Base-by-base conservation (phyloP, 352 stramenopile species). In the Globisporangium paddicum region DNA sequence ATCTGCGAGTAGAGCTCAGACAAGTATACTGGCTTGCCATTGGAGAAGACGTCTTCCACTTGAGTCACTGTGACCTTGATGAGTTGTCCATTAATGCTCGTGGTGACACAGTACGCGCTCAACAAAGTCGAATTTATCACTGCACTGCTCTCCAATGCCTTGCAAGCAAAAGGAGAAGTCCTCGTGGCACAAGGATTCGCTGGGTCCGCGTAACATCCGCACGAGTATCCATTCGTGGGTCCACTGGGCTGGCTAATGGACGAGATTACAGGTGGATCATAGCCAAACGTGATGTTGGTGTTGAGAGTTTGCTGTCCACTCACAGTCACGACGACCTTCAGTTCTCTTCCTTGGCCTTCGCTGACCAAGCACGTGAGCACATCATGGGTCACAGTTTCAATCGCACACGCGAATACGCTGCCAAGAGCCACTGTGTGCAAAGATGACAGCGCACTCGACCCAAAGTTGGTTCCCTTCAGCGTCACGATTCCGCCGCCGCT, bases 191-290 rank as follows among this genome's bases (percentile, higher is more conserved):
- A 87, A 0, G 73, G 71, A 28, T 61, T 64, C 16, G 71, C 63
- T 16, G 71, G 56, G 51, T 84, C 64, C 14, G 26, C 53, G 28
- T 63, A 40, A 38, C 77, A 87, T 30, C 54, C 68, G 38, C 77
- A 87, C 28, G 75, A 68, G 40, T 86, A 86, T 2, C 77, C 77
- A 35, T 75, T 66, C 0, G 75, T 87, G 2, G 77, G 73, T n/a
- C 71, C 75, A 19, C 77, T 59, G 7, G 30, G 60, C 26, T 59
- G 60, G 55, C 71, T 87, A 40, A 87, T 67, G 11, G 41, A 66
- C 32, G 62, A 66, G 16, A 84, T 64, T 10, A 81, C 44, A 2
- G 77, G 77, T 32, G 69, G 42, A 19, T 69, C 69, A 41, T 86
- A 87, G 26, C 59, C 74, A 35, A 86, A 84, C 8, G 28, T 75